phyloP scores from a whole-genome alignment of 1,284 basidiomycete genomes.

The Inonotus hispidus region DNA sequence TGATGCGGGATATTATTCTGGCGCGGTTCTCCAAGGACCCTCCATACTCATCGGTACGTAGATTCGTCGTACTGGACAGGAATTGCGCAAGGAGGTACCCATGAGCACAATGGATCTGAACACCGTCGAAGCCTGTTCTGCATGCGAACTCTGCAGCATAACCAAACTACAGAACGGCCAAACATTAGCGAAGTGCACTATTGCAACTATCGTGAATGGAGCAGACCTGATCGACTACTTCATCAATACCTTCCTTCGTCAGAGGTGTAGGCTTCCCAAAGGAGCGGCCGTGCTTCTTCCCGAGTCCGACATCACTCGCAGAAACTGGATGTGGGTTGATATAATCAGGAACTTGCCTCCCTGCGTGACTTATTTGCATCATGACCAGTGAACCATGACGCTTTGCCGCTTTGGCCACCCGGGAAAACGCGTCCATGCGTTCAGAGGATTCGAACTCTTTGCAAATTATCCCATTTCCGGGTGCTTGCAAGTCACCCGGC shows the following conservation, averaged over 20 bases:
- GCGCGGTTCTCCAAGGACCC: conserved; percentile 38
- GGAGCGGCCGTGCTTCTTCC: conserved; percentile 9
- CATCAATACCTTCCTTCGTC: conserved; percentile 28
- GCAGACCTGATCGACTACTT: conserved; percentile 25
- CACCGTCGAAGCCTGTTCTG: conserved; percentile 31
- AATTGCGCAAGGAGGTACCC: conserved; percentile 23
- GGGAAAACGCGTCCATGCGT: conserved; percentile 29
- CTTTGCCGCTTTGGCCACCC: conserved; percentile 31
- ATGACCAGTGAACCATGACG: conserved; percentile 35
- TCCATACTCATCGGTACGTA: conserved; percentile 44
- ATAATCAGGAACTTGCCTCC: conserved; percentile 23
- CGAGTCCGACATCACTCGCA: conserved; percentile 26
- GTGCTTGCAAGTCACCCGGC: conserved; percentile 9
- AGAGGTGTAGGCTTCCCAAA: conserved; percentile 29
- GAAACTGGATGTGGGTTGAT: conserved; percentile 29
- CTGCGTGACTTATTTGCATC: conserved; percentile 38
- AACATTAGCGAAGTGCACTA: neutral
- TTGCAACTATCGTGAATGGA: neutral
- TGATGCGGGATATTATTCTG: conserved; percentile 32
- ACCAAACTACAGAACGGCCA: conserved; percentile 24
- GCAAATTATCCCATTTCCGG: conserved; percentile 16
- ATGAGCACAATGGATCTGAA: conserved; percentile 26
- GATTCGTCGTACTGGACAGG: conserved; percentile 28
- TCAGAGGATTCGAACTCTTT: conserved; percentile 21
- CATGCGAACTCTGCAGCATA: conserved; percentile 30